phyloP scores from a whole-genome alignment of 78 protist species.

The Guillardia theta region DNA sequence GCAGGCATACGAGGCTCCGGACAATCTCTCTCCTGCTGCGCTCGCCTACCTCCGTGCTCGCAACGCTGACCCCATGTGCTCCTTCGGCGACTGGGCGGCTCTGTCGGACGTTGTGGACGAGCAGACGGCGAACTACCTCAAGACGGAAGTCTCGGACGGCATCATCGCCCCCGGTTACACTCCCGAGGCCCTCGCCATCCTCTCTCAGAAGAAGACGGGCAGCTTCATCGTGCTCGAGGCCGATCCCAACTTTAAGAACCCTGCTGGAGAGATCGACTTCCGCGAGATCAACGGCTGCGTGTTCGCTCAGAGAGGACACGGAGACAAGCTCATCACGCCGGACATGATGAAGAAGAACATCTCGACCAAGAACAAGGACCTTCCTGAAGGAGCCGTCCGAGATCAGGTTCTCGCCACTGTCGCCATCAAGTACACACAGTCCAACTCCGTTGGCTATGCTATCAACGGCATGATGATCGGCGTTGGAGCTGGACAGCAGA shows the following conservation, averaged over 20 bases:
- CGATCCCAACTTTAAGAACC: background rate
- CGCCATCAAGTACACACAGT: conserved; percentile 73
- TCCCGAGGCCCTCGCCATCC: conserved; percentile 71
- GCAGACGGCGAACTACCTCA: conserved; percentile 68
- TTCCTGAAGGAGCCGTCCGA: conserved; percentile 58
- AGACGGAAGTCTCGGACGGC: conserved; percentile 73
- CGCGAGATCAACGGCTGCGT: conserved; percentile 25
- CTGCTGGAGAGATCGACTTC: conserved; percentile 25
- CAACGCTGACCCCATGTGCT: conserved; percentile 52
- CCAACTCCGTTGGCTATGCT: conserved; percentile 70
- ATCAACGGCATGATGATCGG: conserved; percentile 67
- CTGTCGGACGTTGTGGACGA: conserved; percentile 67
- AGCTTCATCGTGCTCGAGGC: conserved; percentile 59
- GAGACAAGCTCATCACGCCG: conserved; percentile 17
- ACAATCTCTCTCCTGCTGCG: conserved; percentile 58
- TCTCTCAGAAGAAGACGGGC: conserved; percentile 73
- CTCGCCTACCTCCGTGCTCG: conserved; percentile 80
- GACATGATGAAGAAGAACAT: conserved; percentile 26
- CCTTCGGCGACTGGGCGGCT: conserved; percentile 80
- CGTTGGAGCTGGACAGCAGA: conserved; percentile 86
- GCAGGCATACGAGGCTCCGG: conserved; percentile 64
- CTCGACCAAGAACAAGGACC: conserved; percentile 42
- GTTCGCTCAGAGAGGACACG: conserved; percentile 57
- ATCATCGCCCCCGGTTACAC: conserved; percentile 75
- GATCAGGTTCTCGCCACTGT: conserved; percentile 64